phyloP scores from a whole-genome alignment of 1,284 basidiomycete species.

The Tilletia horrida region DNA sequence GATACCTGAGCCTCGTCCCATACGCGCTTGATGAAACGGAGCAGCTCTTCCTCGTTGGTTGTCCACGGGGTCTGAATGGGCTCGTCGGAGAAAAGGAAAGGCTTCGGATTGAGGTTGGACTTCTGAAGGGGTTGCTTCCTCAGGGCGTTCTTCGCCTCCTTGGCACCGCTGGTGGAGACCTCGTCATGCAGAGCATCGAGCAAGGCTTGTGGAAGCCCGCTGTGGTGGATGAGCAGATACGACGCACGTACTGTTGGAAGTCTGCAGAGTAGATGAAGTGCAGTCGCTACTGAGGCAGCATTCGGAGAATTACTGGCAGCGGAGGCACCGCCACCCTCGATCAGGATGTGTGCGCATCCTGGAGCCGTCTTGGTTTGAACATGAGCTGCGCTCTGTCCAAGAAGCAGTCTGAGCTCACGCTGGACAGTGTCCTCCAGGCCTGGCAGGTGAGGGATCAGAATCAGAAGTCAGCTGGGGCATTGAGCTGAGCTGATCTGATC shows the following conservation, averaged over 20 bases:
- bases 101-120: not conserved
- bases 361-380: not conserved
- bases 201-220: not conserved
- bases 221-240: not conserved
- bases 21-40: not conserved
- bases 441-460: not conserved
- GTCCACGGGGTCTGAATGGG: not conserved
- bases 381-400: not conserved
- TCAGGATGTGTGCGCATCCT: constrained; percentile 2
- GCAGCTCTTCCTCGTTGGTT: not conserved
- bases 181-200: not conserved
- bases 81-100: not conserved
- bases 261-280: not conserved
- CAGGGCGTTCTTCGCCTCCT: not conserved
- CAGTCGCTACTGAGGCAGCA: not conserved
- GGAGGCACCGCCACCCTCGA: not conserved
- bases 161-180: not conserved
- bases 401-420: not conserved
- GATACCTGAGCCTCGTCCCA: not conserved
- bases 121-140: not conserved
- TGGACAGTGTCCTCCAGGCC: not conserved
- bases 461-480: not conserved
- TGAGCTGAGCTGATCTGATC: not conserved
- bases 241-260: not conserved
- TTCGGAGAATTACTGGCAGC: not conserved